Percentiles rank a stretch among this genome's conserved stretches.
Evolutionary conservation across 108 stramenopile species (phyloP).

Genomic region (Discostella pseudostelligera): DNA sequence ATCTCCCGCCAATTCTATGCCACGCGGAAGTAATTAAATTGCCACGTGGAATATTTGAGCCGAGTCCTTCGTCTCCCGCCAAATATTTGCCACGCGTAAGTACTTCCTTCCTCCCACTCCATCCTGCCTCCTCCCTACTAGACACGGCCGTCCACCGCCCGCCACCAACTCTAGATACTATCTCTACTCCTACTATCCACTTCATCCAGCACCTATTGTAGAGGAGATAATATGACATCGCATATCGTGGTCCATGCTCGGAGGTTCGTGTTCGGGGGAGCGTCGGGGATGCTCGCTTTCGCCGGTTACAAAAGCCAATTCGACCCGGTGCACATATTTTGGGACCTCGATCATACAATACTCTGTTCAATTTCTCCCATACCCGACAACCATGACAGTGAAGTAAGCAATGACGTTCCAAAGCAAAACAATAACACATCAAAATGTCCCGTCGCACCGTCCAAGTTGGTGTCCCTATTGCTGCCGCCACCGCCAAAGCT

Average conservation of each 20-base stretch:
- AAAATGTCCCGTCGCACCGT: conserved; percentile 5
- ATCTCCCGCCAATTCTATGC: too few relatives aligned
- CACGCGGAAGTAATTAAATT: too few relatives aligned
- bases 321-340: conserved; percentile 44
- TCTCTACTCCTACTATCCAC: too few relatives aligned
- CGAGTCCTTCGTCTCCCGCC: too few relatives aligned
- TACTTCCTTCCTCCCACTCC: too few relatives aligned
- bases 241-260: conserved; percentile 30
- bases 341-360: conserved; percentile 50
- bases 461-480: conserved; percentile 2
- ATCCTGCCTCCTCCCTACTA: too few relatives aligned
- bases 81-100: too few relatives aligned
- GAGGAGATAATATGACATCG: conserved; percentile 26
- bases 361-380: conserved; percentile 44
- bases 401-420: background rate
- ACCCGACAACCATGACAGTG: background rate
- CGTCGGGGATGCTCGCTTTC: conserved; percentile 23
- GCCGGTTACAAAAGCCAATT: conserved; percentile 28
- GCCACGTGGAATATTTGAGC: too few relatives aligned
- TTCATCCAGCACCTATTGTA: too few relatives aligned
- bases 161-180: too few relatives aligned
- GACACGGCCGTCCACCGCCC: too few relatives aligned
- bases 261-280: conserved; percentile 10
- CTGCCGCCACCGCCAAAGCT: conserved; percentile 5
- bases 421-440: background rate